Evolutionary conservation across 1,284 basidiomycete genomes (phyloP), one percentile per base, ranked within the genome.

Genomic region (Meripilus lineatus): DNA sequence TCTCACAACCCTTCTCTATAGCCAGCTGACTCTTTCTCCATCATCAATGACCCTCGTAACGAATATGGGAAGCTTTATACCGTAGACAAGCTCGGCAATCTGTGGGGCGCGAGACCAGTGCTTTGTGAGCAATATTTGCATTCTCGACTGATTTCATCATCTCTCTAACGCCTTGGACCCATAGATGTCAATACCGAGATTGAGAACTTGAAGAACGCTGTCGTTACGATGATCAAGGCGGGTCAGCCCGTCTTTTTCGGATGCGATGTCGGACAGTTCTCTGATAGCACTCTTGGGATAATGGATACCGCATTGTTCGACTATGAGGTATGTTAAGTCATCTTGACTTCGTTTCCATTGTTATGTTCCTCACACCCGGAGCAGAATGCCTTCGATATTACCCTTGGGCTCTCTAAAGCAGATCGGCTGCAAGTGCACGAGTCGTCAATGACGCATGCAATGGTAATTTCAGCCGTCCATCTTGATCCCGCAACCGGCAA

Each of bases 21-120:
- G 57, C 77, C 81, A 10, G 59, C 71, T 2, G 84, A 89, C 32
- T 83, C 77, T 5, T 94, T 96, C 72, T 95, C 92, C 39, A 77
- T 98, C 30, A 93, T 98, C 67, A 87, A 98, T 59, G 94, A 98
- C 62, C 94, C 95, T 14, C 80, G 94, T 25, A 93, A 96, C 60
- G 71, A 73, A 15, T 89, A 85, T 58, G 76, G 74, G 47, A 85
- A 83, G 64, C 74, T 95, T n/a, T 95, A 95, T 69, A 91, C 91
- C 5, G 91, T 98, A 24, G 84, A 94, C 56, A 85, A 88, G 51
- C 81, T 98, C 37, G 93, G 93, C 8, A 97, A 97, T 59, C 72
- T 98, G 30, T 92, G 88, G 84, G 89, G 87, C 50, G 91, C 81
- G 4, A 75, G 87, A 1, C 77, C 84, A 6, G 84, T 98, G 24